Conservation (phyloP, 768 basidiomycete species). For the Scleroderma bovista region DNA sequence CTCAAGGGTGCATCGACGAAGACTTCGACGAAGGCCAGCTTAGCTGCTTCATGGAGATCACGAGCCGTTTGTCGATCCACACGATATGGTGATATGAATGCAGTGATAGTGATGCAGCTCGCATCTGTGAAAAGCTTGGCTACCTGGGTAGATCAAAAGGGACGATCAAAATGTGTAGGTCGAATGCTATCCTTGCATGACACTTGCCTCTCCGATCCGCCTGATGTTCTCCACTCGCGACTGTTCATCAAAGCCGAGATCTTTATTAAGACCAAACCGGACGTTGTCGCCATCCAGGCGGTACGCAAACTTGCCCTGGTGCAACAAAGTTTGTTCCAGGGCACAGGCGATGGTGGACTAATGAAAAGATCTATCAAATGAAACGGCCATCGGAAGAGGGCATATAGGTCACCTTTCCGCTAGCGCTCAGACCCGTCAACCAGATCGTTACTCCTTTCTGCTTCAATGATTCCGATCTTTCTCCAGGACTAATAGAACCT, state of each 20-base stretch:
- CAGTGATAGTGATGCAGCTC: slow-evolving; percentile 80
- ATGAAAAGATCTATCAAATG: neutral
- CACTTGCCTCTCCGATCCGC: slow-evolving; percentile 84
- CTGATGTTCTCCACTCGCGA: slow-evolving; percentile 95
- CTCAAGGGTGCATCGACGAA: slow-evolving; percentile 88
- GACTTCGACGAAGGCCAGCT: slow-evolving; percentile 87
- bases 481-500: slow-evolving; percentile 71
- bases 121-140: slow-evolving; percentile 91
- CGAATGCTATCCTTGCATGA: neutral
- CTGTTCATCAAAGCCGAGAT: slow-evolving; percentile 88
- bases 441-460: slow-evolving; percentile 93
- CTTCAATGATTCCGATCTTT: slow-evolving; percentile 60
- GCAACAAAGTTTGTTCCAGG: slow-evolving; percentile 90
- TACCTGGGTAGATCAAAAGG: slow-evolving; percentile 55
- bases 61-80: slow-evolving; percentile 82
- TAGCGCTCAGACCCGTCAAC: slow-evolving; percentile 94
- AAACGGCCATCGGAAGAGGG: neutral
- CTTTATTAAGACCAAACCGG: slow-evolving; percentile 94
- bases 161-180: slow-evolving; percentile 7
- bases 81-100: slow-evolving; percentile 98
- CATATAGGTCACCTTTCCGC: slow-evolving; percentile 66
- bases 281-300: slow-evolving; percentile 96
- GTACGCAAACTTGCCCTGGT: slow-evolving; percentile 80
- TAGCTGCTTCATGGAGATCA: slow-evolving; percentile 66
- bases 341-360: slow-evolving; percentile 98